Evolutionary conservation across 1,139 yeast genomes (phyloP), one percentile per base, ranked within the genome.

Genomic region (Scheffersomyces lignicola): DNA sequence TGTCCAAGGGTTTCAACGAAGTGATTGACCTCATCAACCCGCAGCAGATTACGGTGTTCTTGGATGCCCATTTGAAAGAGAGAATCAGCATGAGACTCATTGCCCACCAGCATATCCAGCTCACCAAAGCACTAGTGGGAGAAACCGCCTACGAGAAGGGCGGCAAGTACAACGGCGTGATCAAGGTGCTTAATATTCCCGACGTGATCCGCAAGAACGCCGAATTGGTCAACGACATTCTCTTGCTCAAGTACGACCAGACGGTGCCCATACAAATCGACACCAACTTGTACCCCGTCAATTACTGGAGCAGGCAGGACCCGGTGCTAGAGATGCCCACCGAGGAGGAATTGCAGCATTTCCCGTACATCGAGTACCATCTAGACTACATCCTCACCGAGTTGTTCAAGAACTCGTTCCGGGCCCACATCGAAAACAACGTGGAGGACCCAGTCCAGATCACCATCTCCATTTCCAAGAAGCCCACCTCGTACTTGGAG

Each of bases 361-460:
- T 89, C 55, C 92, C 96, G 0, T 90, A 88, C 56, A 83, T 90
- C 32, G 90, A 92, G 22, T 83, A 82, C 35, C 96, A 90, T 53
- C 60, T 92, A 34, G 96, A 90, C 56, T 90, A 92, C 52, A 79
- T 90, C 32, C 68, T 89, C 35, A 86, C 86, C 15, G 98, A 90
- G 58, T 58, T 90, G n/a, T 69, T 90, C 49, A 90, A 90, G 56
- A 90, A 90, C 56, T 76, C 96, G 2, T 81, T 84, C 44, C 64
- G 97, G 36, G 94, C 97, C 0, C 89, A 86, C 33, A 81, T 89
- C 32, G 96, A 87, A 52, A 80, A 78, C 41, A 58, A 64, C 1
- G 69, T 76, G 4, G 59, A 63, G 1, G 73, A 69, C 12, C 94
- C 96, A 1, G 78, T 90, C 1, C 68, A 75, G 35, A 74, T 84